Conservation (phyloP, 2,329 filamentous ascomycete genomes). For the Sphaerulina populicola region DNA sequence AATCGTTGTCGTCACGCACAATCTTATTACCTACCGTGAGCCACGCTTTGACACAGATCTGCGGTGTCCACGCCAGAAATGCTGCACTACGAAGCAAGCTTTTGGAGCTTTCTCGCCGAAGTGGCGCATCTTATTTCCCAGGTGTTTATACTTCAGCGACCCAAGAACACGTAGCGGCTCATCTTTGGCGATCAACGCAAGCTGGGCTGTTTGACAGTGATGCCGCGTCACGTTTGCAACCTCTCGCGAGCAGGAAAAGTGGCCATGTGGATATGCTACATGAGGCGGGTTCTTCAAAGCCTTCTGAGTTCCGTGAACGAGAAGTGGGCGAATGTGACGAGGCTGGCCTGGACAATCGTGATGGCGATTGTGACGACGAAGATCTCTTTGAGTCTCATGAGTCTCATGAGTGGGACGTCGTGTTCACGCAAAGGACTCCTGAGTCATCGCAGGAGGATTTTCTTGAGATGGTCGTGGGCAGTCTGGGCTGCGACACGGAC, state of each 20-base stretch:
- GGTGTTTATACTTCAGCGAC: background rate
- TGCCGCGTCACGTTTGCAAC: background rate
- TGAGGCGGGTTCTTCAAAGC: background rate
- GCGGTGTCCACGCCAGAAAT: constrained; percentile 8
- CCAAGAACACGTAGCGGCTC: background rate
- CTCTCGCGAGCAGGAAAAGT: background rate
- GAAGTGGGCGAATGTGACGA: background rate
- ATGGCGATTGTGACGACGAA: background rate
- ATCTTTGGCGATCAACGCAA: background rate
- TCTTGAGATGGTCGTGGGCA: background rate
- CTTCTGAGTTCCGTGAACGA: background rate
- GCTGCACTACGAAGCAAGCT: constrained; percentile 11
- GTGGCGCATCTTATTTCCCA: no score
- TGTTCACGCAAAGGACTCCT: background rate
- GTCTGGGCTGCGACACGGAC: background rate
- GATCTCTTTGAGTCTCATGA: background rate
- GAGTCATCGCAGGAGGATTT: background rate
- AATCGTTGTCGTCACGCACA: constrained; percentile 27
- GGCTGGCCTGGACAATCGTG: background rate
- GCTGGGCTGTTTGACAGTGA: background rate
- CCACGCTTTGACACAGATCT: constrained; percentile 26
- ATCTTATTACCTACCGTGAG: constrained; percentile 35
- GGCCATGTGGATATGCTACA: background rate
- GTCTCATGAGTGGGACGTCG: background rate
- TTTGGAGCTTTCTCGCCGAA: constrained; percentile 11